Conservation (phyloP, 352 stramenopile genomes). For the Phytophthora melonis region DNA sequence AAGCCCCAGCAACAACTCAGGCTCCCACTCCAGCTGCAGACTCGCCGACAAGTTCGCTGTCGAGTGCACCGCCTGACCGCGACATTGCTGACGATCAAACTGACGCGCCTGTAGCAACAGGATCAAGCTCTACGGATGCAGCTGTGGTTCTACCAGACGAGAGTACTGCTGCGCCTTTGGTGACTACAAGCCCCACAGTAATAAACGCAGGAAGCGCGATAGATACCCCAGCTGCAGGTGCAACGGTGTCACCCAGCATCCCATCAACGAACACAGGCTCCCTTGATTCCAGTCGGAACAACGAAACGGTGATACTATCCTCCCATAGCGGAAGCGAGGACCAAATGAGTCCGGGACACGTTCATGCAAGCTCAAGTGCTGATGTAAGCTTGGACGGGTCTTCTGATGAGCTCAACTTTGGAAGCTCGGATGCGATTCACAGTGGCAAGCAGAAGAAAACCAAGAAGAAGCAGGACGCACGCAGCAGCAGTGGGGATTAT, state of each 20-base stretch:
- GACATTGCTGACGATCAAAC: conserved; percentile 1
- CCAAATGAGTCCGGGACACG: conserved; percentile 26
- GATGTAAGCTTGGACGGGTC: conserved; percentile 27
- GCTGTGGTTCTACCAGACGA: conserved; percentile 21
- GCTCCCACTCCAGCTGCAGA: not conserved
- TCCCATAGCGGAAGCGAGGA: conserved; percentile 10
- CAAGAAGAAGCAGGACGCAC: conserved; percentile 25
- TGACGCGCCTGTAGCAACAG: conserved; percentile 10
- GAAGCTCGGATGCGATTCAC: conserved; percentile 1
- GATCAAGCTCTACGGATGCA: conserved; percentile 24
- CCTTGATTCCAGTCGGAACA: conserved; percentile 22
- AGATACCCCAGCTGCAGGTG: conserved; percentile 2
- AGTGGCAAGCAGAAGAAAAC: conserved; percentile 19
- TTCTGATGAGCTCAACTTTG: not conserved
- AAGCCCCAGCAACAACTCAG: conserved; percentile 5
- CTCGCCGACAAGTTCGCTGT: conserved; percentile 2
- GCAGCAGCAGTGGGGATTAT: conserved; percentile 20
- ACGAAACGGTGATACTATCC: conserved; percentile 26
- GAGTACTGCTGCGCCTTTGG: conserved; percentile 13
- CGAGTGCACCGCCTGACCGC: not conserved
- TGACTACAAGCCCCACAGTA: conserved; percentile 7
- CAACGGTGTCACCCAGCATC: not conserved
- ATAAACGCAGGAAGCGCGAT: not conserved
- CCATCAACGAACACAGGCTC: conserved; percentile 11
- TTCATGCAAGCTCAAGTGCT: conserved; percentile 38